Evolutionary conservation across 2,329 filamentous ascomycete genomes (phyloP).

Genomic region (Arthrobotrys pseudoclavata): DNA sequence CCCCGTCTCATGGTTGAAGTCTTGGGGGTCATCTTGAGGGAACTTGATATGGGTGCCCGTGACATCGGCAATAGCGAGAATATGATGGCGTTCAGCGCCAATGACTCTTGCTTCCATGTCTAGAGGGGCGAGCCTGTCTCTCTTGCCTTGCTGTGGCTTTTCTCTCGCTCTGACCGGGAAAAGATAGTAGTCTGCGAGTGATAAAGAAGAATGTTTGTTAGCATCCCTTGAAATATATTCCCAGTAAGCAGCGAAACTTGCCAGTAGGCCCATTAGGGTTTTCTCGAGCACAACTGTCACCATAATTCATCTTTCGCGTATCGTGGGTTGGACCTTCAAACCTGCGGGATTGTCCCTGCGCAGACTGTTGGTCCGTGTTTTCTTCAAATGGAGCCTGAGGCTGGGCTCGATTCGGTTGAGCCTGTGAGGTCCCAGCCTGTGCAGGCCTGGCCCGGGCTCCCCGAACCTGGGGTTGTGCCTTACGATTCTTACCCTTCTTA

Average conservation of each 20-base stretch:
- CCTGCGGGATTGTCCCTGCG: not conserved
- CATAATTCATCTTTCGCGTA: slow-evolving; percentile 33
- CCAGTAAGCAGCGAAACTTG: not conserved
- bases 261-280: slow-evolving; percentile 33
- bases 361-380: not conserved
- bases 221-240: not conserved
- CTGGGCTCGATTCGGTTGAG: not conserved
- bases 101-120: slow-evolving; percentile 49
- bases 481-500: slow-evolving; percentile 29
- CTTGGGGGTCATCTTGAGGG: slow-evolving; percentile 39
- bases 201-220: not conserved
- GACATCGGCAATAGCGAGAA: slow-evolving; percentile 48
- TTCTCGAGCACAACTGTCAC: slow-evolving; percentile 37
- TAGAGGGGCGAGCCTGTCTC: slow-evolving; percentile 2
- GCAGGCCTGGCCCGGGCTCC: not conserved
- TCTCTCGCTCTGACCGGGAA: slow-evolving; percentile 38
- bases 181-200: slow-evolving; percentile 35
- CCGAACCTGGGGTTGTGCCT: slow-evolving; percentile 8
- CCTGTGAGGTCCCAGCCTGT: not conserved
- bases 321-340: slow-evolving; percentile 49
- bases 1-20: slow-evolving; percentile 17
- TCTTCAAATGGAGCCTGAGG: not conserved
- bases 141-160: slow-evolving; percentile 7
- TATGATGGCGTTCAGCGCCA: slow-evolving; percentile 42
- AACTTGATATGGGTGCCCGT: slow-evolving; percentile 57